These are phyloP conservation scores for Bacidia rubella DNA, from an alignment of 495 filamentous ascomycete genomes.

Conservation along the genomic window DNA sequence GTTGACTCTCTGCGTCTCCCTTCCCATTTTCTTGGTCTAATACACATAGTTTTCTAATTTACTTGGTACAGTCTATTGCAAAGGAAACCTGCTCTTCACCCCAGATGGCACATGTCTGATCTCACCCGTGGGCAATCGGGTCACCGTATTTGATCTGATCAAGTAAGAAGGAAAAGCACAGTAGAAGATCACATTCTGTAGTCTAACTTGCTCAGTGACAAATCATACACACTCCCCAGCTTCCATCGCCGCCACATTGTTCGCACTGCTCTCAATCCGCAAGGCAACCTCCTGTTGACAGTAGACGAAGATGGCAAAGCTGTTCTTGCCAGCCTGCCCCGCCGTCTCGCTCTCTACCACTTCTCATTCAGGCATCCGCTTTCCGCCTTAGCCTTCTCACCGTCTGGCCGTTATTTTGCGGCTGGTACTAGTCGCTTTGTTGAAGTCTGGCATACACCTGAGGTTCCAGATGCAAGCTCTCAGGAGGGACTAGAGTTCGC, in stretches of 20 bases:
- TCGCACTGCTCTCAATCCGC: conserved; percentile 72
- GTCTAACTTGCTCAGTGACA: conserved; percentile 50
- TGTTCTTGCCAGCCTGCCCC: conserved; percentile 77
- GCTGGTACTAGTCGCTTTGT: conserved; percentile 72
- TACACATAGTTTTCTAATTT: conserved; percentile 71
- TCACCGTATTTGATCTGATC: conserved; percentile 89
- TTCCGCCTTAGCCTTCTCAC: conserved; percentile 79
- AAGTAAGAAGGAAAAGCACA: conserved; percentile 44
- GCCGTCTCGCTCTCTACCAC: conserved; percentile 75
- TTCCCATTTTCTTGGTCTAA: background rate
- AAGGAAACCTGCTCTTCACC: conserved; percentile 91
- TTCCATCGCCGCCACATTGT: conserved; percentile 87
- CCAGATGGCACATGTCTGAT: conserved; percentile 91
- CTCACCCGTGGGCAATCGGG: conserved; percentile 93
- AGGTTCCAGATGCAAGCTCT: conserved; percentile 58
- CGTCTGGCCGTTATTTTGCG: conserved; percentile 79
- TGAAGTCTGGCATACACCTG: conserved; percentile 92
- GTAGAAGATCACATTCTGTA: background rate
- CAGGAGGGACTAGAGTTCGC: conserved; percentile 88
- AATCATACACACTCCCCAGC: conserved; percentile 88
- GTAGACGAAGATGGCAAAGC: conserved; percentile 90
- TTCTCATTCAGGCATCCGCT: conserved; percentile 83
- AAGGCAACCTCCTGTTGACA: conserved; percentile 79
- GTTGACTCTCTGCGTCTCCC: conserved; percentile 2
- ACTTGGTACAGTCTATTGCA: conserved; percentile 92